Evolutionary conservation across 2,329 filamentous ascomycete genomes (phyloP).

Genomic region (Claviceps sp.): DNA sequence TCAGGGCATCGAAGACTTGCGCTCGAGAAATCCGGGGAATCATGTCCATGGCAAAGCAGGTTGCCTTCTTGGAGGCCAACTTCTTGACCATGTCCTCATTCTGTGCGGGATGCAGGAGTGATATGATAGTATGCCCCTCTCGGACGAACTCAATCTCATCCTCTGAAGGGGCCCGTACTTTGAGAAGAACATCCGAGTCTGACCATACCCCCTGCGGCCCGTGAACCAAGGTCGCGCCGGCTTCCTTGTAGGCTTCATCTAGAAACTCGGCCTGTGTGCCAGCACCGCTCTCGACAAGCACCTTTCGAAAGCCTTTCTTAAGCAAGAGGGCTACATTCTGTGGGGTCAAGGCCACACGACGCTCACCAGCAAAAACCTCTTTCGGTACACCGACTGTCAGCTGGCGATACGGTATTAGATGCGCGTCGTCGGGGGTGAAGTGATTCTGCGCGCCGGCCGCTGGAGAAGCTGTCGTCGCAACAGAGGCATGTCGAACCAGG

Average conservation of each 20-base stretch:
- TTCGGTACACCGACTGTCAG: constrained; percentile 68
- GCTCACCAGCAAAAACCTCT: constrained; percentile 67
- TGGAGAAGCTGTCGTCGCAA: constrained; percentile 14
- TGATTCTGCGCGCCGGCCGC: constrained; percentile 17
- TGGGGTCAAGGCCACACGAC: constrained; percentile 73
- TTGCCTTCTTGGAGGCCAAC: constrained; percentile 57
- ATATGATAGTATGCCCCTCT: constrained; percentile 62
- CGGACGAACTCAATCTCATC: constrained; percentile 57
- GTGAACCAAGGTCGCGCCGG: constrained; percentile 66
- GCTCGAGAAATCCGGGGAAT: constrained; percentile 81
- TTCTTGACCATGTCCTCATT: constrained; percentile 64
- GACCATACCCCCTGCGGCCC: constrained; percentile 55
- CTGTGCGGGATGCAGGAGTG: constrained; percentile 71
- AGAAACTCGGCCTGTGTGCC: constrained; percentile 64
- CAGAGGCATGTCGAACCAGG: constrained; percentile 26
- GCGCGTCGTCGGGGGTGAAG: constrained; percentile 26
- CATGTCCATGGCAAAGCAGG: constrained; percentile 84
- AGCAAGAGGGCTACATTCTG: constrained; percentile 69
- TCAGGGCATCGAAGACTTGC: constrained; percentile 77
- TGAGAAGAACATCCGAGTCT: constrained; percentile 66
- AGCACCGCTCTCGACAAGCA: constrained; percentile 72
- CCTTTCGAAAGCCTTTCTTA: constrained; percentile 70
- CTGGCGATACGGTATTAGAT: constrained; percentile 50
- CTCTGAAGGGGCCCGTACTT: constrained; percentile 63
- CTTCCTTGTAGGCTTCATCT: constrained; percentile 63